Evolutionary conservation across 306 rosid genomes (phyloP).

Genomic region (Cucumis cinereus): DNA sequence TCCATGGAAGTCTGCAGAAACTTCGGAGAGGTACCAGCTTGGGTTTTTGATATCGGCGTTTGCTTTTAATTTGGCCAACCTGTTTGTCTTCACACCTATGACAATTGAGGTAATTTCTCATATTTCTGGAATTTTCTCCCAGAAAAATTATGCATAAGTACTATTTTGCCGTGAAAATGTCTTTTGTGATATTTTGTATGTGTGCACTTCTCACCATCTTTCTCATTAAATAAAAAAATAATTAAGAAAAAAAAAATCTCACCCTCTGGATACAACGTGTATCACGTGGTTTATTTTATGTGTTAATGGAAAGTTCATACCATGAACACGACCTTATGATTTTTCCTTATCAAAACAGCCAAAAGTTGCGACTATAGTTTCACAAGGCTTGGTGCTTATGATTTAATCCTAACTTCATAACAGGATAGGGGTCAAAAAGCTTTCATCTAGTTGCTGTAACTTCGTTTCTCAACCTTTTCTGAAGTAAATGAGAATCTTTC

Average conservation of each 20-base stretch:
- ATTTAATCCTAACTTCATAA: neutral
- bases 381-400: neutral
- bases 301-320: neutral
- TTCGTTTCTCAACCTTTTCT: neutral
- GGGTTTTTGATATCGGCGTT: constrained; percentile 80
- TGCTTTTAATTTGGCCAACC: constrained; percentile 73
- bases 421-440: neutral
- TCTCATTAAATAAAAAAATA: too few relatives aligned
- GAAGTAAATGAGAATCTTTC: neutral
- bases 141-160: neutral
- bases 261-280: neutral
- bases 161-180: neutral
- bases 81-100: constrained; percentile 91
- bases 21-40: constrained; percentile 75
- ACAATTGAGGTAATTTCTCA: constrained; percentile 66
- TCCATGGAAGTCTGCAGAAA: constrained; percentile 73
- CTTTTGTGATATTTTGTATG: neutral
- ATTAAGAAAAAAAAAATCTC: too few relatives aligned
- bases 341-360: neutral
- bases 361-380: neutral
- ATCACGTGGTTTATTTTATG: neutral
- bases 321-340: neutral
- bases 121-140: neutral
- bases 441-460: neutral
- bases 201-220: neutral